Evolutionary conservation across 768 basidiomycete genomes (phyloP).

Genomic region (Exsudoporus frostii): DNA sequence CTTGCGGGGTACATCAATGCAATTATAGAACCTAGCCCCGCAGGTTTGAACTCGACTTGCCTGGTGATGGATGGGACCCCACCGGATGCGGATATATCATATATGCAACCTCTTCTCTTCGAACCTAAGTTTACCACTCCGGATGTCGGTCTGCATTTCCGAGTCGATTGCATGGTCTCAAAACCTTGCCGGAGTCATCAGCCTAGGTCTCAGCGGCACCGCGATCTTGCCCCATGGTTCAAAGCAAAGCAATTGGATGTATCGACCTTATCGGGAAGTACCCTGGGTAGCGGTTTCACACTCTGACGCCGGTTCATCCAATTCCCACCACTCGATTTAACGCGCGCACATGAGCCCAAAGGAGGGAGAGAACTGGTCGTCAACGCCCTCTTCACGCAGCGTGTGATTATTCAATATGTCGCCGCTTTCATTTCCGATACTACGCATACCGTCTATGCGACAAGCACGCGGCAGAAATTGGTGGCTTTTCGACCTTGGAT

Average conservation of each 20-base stretch:
- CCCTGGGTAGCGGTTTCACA: not conserved
- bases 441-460: conserved; percentile 1
- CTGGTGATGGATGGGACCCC: not conserved
- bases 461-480: not conserved
- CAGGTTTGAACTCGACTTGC: not conserved
- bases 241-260: not conserved
- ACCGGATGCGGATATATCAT: not conserved
- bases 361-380: not conserved
- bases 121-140: conserved; percentile 8
- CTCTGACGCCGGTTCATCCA: not conserved
- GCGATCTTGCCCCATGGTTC: not conserved
- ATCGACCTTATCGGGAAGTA: conserved; percentile 2
- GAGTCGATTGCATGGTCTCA: not conserved
- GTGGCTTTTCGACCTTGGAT: not conserved
- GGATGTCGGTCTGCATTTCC: not conserved
- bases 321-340: not conserved
- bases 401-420: not conserved
- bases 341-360: not conserved
- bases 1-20: conserved; percentile 6
- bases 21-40: conserved; percentile 3
- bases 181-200: not conserved
- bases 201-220: not conserved
- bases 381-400: not conserved
- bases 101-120: conserved; percentile 3
- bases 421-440: conserved; percentile 22